Evolutionary conservation across 768 basidiomycete genomes (phyloP), one percentile per base, ranked within the genome.

Genomic region (Termitomyces sp.): DNA sequence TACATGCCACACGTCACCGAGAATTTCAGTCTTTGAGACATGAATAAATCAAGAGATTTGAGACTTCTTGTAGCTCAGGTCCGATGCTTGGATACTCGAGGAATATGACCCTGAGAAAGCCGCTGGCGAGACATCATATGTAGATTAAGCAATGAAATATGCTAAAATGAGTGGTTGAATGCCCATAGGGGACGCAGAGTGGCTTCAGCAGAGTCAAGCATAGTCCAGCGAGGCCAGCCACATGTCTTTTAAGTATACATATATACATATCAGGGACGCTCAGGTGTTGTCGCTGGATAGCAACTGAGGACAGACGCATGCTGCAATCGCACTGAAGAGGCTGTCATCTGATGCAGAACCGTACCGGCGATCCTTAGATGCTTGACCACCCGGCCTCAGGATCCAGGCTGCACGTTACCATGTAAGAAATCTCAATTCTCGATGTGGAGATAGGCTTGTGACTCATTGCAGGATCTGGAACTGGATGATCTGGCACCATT

Each of bases 91-190:
- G 28, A 35, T 57, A 6, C 22, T 3, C 6, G 32, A 45, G 49
- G 34, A 49, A 55, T 46, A 51, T 59, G 54, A 58, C 50, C 48
- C 11, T 22, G 21, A 17, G 6, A 35, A 41, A 32, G 19, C 19
- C 30, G 21, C 28, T 12, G 9, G 30, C n/a, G 19, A 15, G 30
- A 5, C 41, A 50, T 40, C 17, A 52, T 59, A 54, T 52, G 54
- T 28, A 14, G 54, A 21, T 34, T 1, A 14, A 21, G 21, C 0
- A n/a, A 11, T 12, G 8, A 17, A 14, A 32, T 34, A n/a, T 45
- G 45, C 28, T 8, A 19, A 45, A 8, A 17, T 30, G 28, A 30
- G 45, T 10, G 10, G n/a, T n/a, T 15, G 45, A 37, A 17, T 30
- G 22, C 47, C 42, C 49, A 51, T 26, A 44, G n/a, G 32, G 43